Percentiles rank a stretch among this genome's conserved stretches.
Evolutionary conservation across 148 eudicot species (phyloP).

Genomic region (Rhododendron molle): DNA sequence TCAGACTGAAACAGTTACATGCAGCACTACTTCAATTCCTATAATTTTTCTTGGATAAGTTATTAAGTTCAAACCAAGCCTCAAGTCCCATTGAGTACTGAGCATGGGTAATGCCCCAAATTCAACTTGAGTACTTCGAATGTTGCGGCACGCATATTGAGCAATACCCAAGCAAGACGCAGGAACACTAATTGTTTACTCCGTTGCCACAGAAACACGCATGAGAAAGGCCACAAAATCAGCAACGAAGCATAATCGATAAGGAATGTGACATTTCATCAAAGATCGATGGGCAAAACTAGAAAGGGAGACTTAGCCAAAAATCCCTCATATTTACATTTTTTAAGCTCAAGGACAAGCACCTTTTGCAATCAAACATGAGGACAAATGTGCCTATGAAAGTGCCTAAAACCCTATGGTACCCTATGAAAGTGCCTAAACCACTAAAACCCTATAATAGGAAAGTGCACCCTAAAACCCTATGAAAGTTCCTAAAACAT

Average conservation of each 20-base stretch:
- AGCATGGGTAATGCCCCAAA: background rate
- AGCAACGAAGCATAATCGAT: slow-evolving; percentile 1
- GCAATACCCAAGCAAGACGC: background rate
- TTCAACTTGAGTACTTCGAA: background rate
- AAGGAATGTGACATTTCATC: background rate
- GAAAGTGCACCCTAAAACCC: too few species aligned
- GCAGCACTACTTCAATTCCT: background rate
- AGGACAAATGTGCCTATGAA: too few species aligned
- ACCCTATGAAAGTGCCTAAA: too few species aligned
- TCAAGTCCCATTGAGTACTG: background rate
- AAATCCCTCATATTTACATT: too few species aligned
- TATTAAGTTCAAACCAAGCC: background rate
- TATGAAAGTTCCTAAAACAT: too few species aligned
- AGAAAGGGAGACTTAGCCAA: background rate
- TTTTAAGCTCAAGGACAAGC: too few species aligned
- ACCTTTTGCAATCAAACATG: too few species aligned
- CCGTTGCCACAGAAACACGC: background rate
- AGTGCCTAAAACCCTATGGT: too few species aligned
- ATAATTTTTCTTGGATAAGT: too few species aligned
- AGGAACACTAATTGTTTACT: too few species aligned
- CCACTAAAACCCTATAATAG: too few species aligned
- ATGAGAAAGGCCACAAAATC: background rate
- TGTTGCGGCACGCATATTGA: background rate
- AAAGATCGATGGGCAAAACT: background rate
- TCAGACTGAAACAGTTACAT: background rate